Percentiles rank a stretch among this genome's conserved stretches.
phyloP scores from a whole-genome alignment of 2,329 filamentous ascomycete species.

The Colletotrichum kahawae region DNA sequence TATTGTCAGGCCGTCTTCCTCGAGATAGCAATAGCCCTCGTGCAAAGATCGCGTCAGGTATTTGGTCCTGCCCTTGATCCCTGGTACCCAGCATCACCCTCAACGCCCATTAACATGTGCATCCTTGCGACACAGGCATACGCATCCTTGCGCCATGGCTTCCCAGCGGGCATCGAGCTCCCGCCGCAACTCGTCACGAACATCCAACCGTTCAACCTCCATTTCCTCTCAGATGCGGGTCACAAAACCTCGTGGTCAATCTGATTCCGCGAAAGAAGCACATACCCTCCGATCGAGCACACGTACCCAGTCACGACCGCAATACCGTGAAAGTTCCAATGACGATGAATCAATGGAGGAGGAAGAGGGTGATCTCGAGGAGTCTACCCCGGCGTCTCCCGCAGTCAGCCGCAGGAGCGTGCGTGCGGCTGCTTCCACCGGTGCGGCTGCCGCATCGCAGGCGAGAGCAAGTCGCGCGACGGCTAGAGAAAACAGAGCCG shows the following conservation, averaged over 20 bases:
- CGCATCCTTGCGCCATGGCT: slow-evolving; percentile 2
- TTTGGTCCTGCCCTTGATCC: neutral
- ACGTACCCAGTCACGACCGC: neutral
- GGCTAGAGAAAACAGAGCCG: neutral
- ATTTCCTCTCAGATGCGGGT: neutral
- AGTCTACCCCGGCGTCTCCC: neutral
- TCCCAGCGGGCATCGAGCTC: neutral
- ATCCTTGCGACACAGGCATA: neutral
- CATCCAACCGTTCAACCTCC: neutral
- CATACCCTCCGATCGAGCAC: neutral
- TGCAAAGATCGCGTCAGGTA: neutral
- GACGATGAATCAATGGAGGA: neutral
- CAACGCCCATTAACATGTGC: neutral
- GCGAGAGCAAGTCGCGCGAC: neutral
- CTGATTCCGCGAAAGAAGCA: neutral
- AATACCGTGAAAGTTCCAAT: neutral
- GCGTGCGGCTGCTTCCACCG: neutral
- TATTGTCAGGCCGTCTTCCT: neutral
- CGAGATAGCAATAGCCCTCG: neutral
- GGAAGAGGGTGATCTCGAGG: neutral
- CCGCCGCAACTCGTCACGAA: slow-evolving; percentile 4
- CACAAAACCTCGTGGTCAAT: neutral
- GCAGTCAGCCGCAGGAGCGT: neutral
- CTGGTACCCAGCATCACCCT: neutral
- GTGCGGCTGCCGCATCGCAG: neutral